Conservation (phyloP, 2,329 filamentous ascomycete species). For the Colletotrichum eleusines region DNA sequence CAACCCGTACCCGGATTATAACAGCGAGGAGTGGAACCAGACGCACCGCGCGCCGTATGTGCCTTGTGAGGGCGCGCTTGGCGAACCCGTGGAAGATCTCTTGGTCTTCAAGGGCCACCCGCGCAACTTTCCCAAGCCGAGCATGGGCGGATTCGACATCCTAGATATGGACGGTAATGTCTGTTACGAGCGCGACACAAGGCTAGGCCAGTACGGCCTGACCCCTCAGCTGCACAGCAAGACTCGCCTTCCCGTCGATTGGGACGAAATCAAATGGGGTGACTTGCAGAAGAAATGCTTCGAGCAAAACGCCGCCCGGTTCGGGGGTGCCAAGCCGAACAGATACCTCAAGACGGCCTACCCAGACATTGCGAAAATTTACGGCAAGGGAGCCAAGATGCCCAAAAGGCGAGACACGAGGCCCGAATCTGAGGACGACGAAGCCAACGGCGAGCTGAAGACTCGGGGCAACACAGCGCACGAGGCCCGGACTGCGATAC, state of each 20-base stretch:
- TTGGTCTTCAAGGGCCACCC: constrained; percentile 73
- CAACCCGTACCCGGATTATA: constrained; percentile 79
- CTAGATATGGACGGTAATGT: constrained; percentile 72
- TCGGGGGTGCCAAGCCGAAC: constrained; percentile 59
- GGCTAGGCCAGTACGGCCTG: constrained; percentile 76
- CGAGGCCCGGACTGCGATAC: constrained; percentile 72
- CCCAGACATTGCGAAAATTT: constrained; percentile 17
- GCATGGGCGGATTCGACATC: constrained; percentile 72
- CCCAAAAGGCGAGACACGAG: background rate
- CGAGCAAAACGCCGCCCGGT: constrained; percentile 75
- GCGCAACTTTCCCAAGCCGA: constrained; percentile 67
- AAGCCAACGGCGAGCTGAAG: background rate
- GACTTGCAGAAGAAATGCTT: constrained; percentile 75
- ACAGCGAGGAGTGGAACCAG: constrained; percentile 69
- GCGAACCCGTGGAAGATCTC: constrained; percentile 70
- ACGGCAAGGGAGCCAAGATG: background rate
- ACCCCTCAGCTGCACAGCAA: constrained; percentile 59
- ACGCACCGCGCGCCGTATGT: constrained; percentile 69
- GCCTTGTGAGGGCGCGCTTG: constrained; percentile 74
- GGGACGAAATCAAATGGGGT: constrained; percentile 78
- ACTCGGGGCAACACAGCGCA: constrained; percentile 6
- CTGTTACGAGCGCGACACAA: constrained; percentile 76
- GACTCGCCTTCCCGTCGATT: constrained; percentile 61
- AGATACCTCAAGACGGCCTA: constrained; percentile 56
- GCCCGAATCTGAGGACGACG: background rate